Base-by-base conservation (phyloP, 805 yeast species). In the Cyberlindnera japonica region DNA sequence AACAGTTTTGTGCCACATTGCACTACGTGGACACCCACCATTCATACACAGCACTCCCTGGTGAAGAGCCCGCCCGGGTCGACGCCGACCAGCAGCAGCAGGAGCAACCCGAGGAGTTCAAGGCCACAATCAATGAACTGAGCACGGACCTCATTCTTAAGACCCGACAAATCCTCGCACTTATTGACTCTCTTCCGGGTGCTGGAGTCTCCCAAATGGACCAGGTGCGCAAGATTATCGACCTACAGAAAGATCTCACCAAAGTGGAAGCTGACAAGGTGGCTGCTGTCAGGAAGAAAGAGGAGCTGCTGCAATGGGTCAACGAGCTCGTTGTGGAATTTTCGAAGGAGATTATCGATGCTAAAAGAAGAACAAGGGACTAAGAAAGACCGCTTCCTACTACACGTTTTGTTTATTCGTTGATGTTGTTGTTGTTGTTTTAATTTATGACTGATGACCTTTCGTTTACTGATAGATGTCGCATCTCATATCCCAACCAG, bases 171-270 rank as follows among this genome's bases (percentile, higher is more conserved):
- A 84, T 91, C 13, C 75, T 86, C 28, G 80, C 85, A 54, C 74
- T 91, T 20, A 89, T 91, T 28, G 95, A 86, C 56, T 79, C 95
- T 3, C 67, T 91, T 31, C 99, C 99, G 0, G 98, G 97, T 11
- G 86, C 88, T 3, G 96, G 95, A 8, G 90, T 83, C 1, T 77
- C 90, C 2, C 83, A 85, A 18, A 75, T 72, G 33, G 81, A 77
- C 40, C 98, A 90, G 61, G 59, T 89, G 58, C 63, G 65, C 20
- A 72, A 73, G 44, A 84, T 91, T 14, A 74, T 72, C 37, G 68
- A 67, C 12, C 65, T 93, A 34, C 83, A 85, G 35, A 58, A 59
- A 33, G 86, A 85, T 49, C 63, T 90, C 40, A 69, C 71, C 11
- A 64, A 68, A 11, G 77, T 80, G 2, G 93, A 89, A 51, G 56